phyloP scores from a whole-genome alignment of 192 early-diverging fungal genomes.

The Coemansia asiatica region DNA sequence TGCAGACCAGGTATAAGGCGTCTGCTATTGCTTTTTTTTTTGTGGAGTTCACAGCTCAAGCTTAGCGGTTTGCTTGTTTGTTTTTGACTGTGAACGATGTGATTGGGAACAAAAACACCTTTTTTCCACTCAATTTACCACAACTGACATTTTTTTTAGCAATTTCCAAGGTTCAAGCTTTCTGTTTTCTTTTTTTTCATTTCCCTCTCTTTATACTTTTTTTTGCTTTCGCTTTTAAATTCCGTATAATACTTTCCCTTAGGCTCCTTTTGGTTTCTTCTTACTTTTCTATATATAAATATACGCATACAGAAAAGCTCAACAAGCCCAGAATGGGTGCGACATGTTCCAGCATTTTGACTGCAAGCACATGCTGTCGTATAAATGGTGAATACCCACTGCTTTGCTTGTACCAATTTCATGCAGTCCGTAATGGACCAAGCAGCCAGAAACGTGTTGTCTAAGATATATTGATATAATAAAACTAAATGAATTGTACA shows the following conservation, averaged over 20 bases:
- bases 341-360: slow-evolving; percentile 39
- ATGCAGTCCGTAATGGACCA: too few species aligned
- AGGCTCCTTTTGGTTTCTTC: neutral
- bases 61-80: too few species aligned
- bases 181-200: slow-evolving; percentile 4
- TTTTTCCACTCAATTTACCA: too few species aligned
- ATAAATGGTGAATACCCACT: slow-evolving; percentile 24
- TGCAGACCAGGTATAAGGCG: too few species aligned
- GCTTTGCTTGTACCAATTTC: too few species aligned
- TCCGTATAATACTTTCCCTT: neutral
- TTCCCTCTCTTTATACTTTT: slow-evolving; percentile 1
- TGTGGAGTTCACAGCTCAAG: too few species aligned
- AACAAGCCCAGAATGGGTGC: slow-evolving; percentile 27
- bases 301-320: neutral
- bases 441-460: neutral
- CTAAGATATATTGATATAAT: too few species aligned
- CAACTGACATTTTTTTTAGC: neutral
- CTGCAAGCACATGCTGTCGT: slow-evolving; percentile 21
- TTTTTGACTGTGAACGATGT: too few species aligned
- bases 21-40: too few species aligned
- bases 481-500: neutral
- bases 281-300: neutral
- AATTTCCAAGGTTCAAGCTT: neutral
- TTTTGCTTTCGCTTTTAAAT: slow-evolving; percentile 4
- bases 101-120: too few species aligned